Conservation (phyloP, 768 basidiomycete genomes). For the Psilocybe sp. region DNA sequence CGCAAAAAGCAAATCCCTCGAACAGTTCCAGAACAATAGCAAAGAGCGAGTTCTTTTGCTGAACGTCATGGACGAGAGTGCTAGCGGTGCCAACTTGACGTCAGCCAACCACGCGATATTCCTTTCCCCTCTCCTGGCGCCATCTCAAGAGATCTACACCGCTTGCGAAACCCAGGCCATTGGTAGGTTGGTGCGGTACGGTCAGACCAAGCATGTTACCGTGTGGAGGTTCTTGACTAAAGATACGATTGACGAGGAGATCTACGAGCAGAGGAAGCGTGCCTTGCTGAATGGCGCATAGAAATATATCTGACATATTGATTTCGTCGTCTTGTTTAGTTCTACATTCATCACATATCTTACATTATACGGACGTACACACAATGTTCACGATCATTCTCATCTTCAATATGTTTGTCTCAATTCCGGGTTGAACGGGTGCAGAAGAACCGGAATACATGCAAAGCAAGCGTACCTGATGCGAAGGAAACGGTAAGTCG, state of each 20-base stretch:
- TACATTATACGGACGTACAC: slow-evolving; percentile 17
- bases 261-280: slow-evolving; percentile 57
- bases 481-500: too few relatives aligned
- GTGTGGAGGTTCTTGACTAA: slow-evolving; percentile 83
- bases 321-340: slow-evolving; percentile 12
- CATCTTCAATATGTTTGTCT: neutral
- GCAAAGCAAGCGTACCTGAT: too few relatives aligned
- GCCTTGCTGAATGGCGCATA: slow-evolving; percentile 19
- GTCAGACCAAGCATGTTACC: slow-evolving; percentile 76
- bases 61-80: slow-evolving; percentile 93
- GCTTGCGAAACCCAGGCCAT: slow-evolving; percentile 83
- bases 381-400: slow-evolving; percentile 17
- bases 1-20: slow-evolving; percentile 77
- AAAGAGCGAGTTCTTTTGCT: slow-evolving; percentile 79
- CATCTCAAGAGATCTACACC: slow-evolving; percentile 79
- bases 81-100: slow-evolving; percentile 91
- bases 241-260: slow-evolving; percentile 87
- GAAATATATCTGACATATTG: slow-evolving; percentile 1
- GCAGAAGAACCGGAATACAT: too few relatives aligned
- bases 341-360: slow-evolving; percentile 12
- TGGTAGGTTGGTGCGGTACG: slow-evolving; percentile 80
- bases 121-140: slow-evolving; percentile 85
- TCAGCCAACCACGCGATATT: slow-evolving; percentile 94
- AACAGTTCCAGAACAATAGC: slow-evolving; percentile 81
- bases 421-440: too few relatives aligned